Percentiles rank a stretch among this genome's conserved stretches.
phyloP scores from a whole-genome alignment of 306 rosid genomes.

The Oemleria cerasiformis region DNA sequence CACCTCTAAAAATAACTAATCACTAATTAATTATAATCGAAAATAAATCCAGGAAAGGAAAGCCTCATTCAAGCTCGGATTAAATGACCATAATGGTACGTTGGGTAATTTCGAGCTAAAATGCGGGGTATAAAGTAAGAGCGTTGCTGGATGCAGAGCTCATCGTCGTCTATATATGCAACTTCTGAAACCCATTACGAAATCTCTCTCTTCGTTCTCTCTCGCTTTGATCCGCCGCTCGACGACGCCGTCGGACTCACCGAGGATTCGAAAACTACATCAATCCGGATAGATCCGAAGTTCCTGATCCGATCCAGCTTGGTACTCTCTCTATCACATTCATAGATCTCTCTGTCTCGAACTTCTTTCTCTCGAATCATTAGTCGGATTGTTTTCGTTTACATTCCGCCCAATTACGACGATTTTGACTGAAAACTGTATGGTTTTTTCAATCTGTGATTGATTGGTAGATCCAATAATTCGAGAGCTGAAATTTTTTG shows the following conservation, averaged over 20 bases:
- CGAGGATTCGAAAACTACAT: slow-evolving; percentile 3
- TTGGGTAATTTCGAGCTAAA: background rate
- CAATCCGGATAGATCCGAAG: slow-evolving; percentile 17
- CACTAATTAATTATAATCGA: background rate
- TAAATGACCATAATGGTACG: background rate
- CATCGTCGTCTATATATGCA: slow-evolving; percentile 13
- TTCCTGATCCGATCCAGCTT: slow-evolving; percentile 14
- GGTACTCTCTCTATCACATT: slow-evolving; percentile 14
- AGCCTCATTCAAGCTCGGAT: background rate
- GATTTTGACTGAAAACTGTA: background rate
- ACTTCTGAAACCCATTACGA: background rate
- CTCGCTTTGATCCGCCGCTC: slow-evolving; percentile 40
- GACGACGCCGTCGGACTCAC: slow-evolving; percentile 7
- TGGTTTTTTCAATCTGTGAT: background rate
- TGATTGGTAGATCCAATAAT: background rate
- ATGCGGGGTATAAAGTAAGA: slow-evolving; percentile 1
- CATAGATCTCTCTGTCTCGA: slow-evolving; percentile 6
- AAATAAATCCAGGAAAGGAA: background rate
- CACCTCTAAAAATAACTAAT: background rate
- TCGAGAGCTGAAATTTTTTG: background rate
- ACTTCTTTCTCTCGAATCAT: background rate
- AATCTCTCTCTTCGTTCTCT: background rate
- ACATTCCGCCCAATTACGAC: background rate
- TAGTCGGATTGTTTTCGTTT: slow-evolving; percentile 3
- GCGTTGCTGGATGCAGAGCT: background rate